These are phyloP conservation scores for Trichosporon sp. DNA, from an alignment of 1,284 basidiomycete genomes.

Conservation along the genomic window DNA sequence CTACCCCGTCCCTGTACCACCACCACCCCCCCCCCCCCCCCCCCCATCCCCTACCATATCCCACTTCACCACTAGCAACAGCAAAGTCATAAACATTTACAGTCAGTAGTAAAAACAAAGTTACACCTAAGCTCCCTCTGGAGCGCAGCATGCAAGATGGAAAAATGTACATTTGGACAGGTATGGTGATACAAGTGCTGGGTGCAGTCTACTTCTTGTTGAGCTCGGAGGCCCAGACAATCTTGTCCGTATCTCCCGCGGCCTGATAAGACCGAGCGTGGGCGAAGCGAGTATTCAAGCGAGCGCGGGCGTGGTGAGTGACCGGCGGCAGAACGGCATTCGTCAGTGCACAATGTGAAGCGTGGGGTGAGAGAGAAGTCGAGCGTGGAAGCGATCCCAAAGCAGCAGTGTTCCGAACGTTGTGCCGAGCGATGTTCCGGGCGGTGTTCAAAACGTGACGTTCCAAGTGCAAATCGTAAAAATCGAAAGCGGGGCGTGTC, in stretches of 20 bases:
- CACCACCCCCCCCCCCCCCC: neutral
- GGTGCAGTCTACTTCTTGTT: slow-evolving; percentile 23
- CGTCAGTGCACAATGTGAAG: neutral
- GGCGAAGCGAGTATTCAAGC: no score
- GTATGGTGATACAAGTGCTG: slow-evolving; percentile 11
- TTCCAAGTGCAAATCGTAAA: no score
- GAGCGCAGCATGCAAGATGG: slow-evolving; percentile 2
- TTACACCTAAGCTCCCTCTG: no score
- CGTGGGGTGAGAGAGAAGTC: neutral
- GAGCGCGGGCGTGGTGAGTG: neutral
- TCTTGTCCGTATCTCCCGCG: slow-evolving; percentile 35
- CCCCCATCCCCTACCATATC: neutral
- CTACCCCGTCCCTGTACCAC: neutral
- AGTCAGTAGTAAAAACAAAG: neutral
- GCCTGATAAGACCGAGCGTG: slow-evolving; percentile 23
- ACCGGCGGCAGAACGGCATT: no score
- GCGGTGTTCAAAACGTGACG: no score
- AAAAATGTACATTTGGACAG: slow-evolving; percentile 11
- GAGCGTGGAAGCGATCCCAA: neutral
- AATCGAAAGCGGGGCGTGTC: no score
- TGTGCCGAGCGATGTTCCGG: no score
- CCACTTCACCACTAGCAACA: neutral
- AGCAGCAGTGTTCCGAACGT: no score
- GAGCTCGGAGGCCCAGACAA: slow-evolving; percentile 37
- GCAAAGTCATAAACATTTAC: no score